phyloP scores from a whole-genome alignment of 805 yeast genomes.

The Wickerhamiella kazuoi region DNA sequence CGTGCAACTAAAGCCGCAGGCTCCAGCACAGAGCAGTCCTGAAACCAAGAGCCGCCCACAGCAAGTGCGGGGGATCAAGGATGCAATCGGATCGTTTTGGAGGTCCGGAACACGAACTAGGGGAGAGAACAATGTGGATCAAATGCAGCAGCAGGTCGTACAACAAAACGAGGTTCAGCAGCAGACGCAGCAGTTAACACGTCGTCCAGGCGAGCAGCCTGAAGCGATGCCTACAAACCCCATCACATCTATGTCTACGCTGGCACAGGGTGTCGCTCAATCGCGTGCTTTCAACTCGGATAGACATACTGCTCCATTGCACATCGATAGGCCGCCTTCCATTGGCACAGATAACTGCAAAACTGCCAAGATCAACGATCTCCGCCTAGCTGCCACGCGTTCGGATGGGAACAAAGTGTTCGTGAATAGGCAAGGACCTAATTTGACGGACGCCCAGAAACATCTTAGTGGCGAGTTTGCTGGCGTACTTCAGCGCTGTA shows the following conservation, averaged over 20 bases:
- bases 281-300: background rate
- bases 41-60: background rate
- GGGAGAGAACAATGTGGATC: background rate
- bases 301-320: background rate
- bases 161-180: background rate
- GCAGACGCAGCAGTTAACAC: background rate
- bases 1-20: background rate
- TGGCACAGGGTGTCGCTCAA: background rate
- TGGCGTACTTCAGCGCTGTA: constrained; percentile 5
- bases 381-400: constrained; percentile 1
- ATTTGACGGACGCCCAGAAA: background rate
- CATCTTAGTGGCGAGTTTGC: constrained; percentile 5
- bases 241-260: background rate
- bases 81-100: background rate
- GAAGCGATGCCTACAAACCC: background rate
- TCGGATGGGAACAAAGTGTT: constrained; percentile 1
- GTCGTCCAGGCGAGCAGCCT: background rate
- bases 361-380: background rate
- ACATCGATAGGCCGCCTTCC: background rate
- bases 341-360: background rate
- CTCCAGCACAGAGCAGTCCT: background rate
- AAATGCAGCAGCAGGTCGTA: background rate
- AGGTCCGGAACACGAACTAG: too few species aligned
- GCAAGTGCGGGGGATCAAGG: background rate
- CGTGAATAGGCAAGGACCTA: background rate